Percentiles rank a stretch among this genome's conserved stretches.
Evolutionary conservation across 2,329 filamentous ascomycete species (phyloP).

Genomic region (Diplodia sapinea): DNA sequence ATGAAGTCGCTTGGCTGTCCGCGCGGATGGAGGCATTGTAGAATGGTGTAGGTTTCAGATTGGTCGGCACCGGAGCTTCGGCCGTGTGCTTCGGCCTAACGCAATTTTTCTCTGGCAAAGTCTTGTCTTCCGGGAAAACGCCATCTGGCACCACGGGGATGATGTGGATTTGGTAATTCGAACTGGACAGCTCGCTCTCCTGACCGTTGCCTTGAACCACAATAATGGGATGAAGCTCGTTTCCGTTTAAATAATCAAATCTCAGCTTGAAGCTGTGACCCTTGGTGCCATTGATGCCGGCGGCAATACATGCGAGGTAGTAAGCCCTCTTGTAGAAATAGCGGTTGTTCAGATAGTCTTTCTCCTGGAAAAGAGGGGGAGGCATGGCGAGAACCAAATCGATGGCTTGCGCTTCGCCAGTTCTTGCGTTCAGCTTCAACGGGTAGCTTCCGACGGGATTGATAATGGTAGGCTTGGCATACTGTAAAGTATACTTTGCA

Average conservation of each 20-base stretch:
- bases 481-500: constrained; percentile 81
- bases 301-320: constrained; percentile 82
- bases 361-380: constrained; percentile 77
- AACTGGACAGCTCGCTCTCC: constrained; percentile 46
- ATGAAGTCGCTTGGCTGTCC: constrained; percentile 74
- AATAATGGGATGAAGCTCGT: constrained; percentile 75
- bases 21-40: constrained; percentile 88
- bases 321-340: constrained; percentile 96
- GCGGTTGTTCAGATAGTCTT: constrained; percentile 89
- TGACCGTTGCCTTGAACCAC: constrained; percentile 50
- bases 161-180: constrained; percentile 66
- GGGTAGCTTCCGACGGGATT: constrained; percentile 91
- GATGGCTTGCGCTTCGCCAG: constrained; percentile 64
- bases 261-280: constrained; percentile 61
- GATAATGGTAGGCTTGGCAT: constrained; percentile 74
- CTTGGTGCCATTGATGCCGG: constrained; percentile 66
- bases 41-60: constrained; percentile 69
- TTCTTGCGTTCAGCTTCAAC: constrained; percentile 73
- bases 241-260: constrained; percentile 74
- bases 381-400: constrained; percentile 93
- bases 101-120: constrained; percentile 72
- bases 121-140: constrained; percentile 73
- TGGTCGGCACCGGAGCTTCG: constrained; percentile 43
- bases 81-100: constrained; percentile 63
- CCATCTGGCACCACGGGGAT: constrained; percentile 74